phyloP scores from a whole-genome alignment of 1,284 basidiomycete species.

The Pulchroboletus neoregius region DNA sequence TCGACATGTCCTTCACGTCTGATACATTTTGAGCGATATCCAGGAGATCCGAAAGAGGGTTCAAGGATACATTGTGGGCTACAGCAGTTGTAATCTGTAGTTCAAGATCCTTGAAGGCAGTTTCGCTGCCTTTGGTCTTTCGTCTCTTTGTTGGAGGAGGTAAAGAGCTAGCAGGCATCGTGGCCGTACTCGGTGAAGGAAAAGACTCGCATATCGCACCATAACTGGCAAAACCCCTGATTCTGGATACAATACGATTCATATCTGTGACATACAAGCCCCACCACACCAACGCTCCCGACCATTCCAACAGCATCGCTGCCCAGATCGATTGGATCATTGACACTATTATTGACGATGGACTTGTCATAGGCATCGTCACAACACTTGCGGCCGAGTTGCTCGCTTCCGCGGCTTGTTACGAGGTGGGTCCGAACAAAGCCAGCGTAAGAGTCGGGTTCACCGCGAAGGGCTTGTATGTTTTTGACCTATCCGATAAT shows the following conservation, averaged over 20 bases:
- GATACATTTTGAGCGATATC: constrained; percentile 45
- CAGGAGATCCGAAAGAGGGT: constrained; percentile 76
- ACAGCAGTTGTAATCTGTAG: constrained; percentile 47
- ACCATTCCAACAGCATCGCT: too few relatives aligned
- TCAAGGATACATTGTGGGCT: constrained; percentile 60
- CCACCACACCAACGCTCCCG: too few relatives aligned
- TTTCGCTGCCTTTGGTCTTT: constrained; percentile 38
- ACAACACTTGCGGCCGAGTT: too few relatives aligned
- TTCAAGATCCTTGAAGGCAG: constrained; percentile 48
- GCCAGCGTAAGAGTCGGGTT: too few relatives aligned
- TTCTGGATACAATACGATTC: not conserved
- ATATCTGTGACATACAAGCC: too few relatives aligned
- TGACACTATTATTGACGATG: too few relatives aligned
- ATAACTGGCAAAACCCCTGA: constrained; percentile 13
- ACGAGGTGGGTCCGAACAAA: too few relatives aligned
- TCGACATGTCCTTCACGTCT: constrained; percentile 59
- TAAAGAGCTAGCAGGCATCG: constrained; percentile 43
- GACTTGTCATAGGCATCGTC: too few relatives aligned
- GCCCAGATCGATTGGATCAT: too few relatives aligned
- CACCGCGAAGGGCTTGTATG: too few relatives aligned
- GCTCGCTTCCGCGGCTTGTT: too few relatives aligned
- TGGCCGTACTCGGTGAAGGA: not conserved
- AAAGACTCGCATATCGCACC: not conserved
- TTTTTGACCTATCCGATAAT: too few relatives aligned
- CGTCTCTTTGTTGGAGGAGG: constrained; percentile 56